These are phyloP conservation scores for Yarrowia sp. DNA, from an alignment of 805 yeast species.

Conservation along the genomic window DNA sequence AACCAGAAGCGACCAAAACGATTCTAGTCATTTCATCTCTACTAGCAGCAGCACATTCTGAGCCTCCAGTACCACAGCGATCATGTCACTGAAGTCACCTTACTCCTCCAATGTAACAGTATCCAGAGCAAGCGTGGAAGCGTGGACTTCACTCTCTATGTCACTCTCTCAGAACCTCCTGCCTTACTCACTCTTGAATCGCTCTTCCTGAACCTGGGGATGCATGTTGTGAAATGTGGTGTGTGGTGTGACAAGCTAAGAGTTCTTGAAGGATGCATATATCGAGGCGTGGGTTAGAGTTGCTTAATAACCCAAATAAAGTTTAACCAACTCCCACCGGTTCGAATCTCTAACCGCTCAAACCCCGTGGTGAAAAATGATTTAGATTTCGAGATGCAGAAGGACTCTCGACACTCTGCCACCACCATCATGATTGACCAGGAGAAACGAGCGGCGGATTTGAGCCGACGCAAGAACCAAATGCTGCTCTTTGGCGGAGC, in stretches of 20 bases:
- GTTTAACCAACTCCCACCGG: not conserved
- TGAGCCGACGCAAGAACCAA: constrained; percentile 50
- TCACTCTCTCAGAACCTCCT: no score
- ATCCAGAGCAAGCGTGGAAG: no score
- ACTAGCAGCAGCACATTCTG: no score
- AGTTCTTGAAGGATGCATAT: constrained; percentile 5
- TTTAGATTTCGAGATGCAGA: not conserved
- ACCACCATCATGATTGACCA: constrained; percentile 18
- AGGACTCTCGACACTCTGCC: not conserved
- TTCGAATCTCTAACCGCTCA: not conserved
- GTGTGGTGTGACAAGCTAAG: constrained; percentile 14
- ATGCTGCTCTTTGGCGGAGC: constrained; percentile 70
- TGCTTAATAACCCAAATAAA: not conserved
- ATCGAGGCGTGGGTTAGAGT: not conserved
- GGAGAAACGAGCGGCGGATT: constrained; percentile 14
- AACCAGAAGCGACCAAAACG: no score
- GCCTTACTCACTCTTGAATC: constrained; percentile 31
- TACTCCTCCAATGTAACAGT: no score
- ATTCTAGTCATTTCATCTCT: no score
- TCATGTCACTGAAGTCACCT: no score
- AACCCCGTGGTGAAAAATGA: not conserved
- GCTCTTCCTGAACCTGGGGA: constrained; percentile 51
- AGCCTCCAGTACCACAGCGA: no score
- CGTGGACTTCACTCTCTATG: no score
- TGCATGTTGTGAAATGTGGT: constrained; percentile 41